Evolutionary conservation across 2,329 filamentous ascomycete species (phyloP).

Genomic region (Pseudopithomyces chartarum): DNA sequence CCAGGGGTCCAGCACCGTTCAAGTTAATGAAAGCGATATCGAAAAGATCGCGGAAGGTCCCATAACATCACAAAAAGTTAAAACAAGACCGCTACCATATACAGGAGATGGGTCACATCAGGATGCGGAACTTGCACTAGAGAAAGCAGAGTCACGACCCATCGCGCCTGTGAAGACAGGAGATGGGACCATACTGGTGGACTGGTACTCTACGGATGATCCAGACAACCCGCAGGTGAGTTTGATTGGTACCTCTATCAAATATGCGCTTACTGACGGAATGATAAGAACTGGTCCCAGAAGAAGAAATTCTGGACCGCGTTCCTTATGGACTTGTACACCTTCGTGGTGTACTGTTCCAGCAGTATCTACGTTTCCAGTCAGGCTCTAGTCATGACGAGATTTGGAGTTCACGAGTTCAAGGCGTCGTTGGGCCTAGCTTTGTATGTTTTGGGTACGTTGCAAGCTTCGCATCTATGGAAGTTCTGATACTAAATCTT

Average conservation of each 20-base stretch:
- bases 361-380: slow-evolving; percentile 58
- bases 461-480: neutral
- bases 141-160: slow-evolving; percentile 25
- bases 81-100: slow-evolving; percentile 17
- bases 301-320: slow-evolving; percentile 52
- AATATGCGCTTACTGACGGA: neutral
- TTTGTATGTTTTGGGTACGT: slow-evolving; percentile 53
- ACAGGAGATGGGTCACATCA: slow-evolving; percentile 43
- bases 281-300: slow-evolving; percentile 43
- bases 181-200: slow-evolving; percentile 30
- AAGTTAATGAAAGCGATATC: neutral
- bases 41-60: neutral
- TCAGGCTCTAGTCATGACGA: slow-evolving; percentile 44
- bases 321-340: slow-evolving; percentile 55
- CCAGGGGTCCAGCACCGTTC: neutral
- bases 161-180: slow-evolving; percentile 22
- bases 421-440: slow-evolving; percentile 56
- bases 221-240: slow-evolving; percentile 41
- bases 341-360: slow-evolving; percentile 57
- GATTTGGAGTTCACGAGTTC: slow-evolving; percentile 53
- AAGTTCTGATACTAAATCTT: neutral
- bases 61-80: neutral
- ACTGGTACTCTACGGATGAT: slow-evolving; percentile 30
- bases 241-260: neutral
- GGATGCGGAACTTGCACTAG: slow-evolving; percentile 42